Conservation (phyloP, 1,284 basidiomycete genomes). For the Entoloma clypeatum region DNA sequence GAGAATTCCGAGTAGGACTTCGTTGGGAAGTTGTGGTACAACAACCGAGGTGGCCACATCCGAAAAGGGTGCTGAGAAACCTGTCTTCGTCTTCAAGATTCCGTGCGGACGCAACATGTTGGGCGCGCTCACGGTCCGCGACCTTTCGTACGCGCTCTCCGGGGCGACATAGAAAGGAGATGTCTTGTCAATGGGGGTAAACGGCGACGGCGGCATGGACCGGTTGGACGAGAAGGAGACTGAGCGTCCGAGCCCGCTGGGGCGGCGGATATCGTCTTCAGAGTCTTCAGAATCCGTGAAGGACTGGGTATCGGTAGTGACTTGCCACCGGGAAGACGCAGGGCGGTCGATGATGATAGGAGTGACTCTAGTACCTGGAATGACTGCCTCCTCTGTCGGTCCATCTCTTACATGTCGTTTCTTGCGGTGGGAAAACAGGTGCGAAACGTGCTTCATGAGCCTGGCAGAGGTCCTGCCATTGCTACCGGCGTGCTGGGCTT, state of each 20-base stretch:
- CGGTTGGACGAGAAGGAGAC: constrained; percentile 32
- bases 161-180: constrained; percentile 18
- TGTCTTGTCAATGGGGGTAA: constrained; percentile 18
- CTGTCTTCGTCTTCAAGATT: constrained; percentile 3
- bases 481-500: constrained; percentile 6
- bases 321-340: constrained; percentile 9
- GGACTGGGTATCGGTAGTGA: constrained; percentile 10
- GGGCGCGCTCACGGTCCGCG: constrained; percentile 26
- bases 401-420: too few species aligned
- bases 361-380: constrained; percentile 4
- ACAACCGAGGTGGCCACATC: constrained; percentile 11
- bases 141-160: constrained; percentile 18
- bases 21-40: constrained; percentile 17
- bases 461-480: constrained; percentile 11
- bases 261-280: constrained; percentile 36
- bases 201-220: constrained; percentile 34
- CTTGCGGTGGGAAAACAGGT: constrained; percentile 13
- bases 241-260: constrained; percentile 38
- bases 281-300: constrained; percentile 27
- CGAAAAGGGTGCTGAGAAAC: too few species aligned
- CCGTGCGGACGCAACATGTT: constrained; percentile 11
- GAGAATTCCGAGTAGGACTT: constrained; percentile 22
- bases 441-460: constrained; percentile 20
- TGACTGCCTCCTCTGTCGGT: too few species aligned
- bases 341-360: constrained; percentile 8